Evolutionary conservation across 768 basidiomycete species (phyloP).

Genomic region (Lactarius vividus): DNA sequence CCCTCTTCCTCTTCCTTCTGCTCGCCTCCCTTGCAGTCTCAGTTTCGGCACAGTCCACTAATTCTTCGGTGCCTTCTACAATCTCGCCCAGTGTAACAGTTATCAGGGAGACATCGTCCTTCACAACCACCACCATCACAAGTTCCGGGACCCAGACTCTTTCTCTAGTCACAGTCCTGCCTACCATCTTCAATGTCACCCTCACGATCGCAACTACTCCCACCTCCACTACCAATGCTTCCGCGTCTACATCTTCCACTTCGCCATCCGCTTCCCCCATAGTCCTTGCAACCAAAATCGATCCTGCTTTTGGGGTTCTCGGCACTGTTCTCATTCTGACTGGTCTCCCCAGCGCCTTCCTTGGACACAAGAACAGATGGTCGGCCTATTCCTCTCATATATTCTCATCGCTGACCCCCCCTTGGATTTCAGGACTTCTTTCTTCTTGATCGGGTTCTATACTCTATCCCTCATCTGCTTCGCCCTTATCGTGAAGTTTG

Average conservation of each 20-base stretch:
- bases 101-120: slow-evolving; percentile 51
- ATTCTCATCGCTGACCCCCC: slow-evolving; percentile 26
- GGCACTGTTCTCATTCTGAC: slow-evolving; percentile 87
- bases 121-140: slow-evolving; percentile 43
- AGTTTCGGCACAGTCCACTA: slow-evolving; percentile 21
- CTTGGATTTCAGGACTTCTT: slow-evolving; percentile 65
- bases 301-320: slow-evolving; percentile 86
- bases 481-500: slow-evolving; percentile 85
- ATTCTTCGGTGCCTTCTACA: slow-evolving; percentile 9
- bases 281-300: slow-evolving; percentile 60
- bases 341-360: slow-evolving; percentile 84
- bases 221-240: slow-evolving; percentile 37
- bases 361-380: slow-evolving; percentile 97
- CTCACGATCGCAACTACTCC: slow-evolving; percentile 49
- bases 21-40: slow-evolving; percentile 31
- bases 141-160: slow-evolving; percentile 48
- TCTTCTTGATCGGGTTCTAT: slow-evolving; percentile 93
- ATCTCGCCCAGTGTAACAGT: slow-evolving; percentile 36
- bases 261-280: slow-evolving; percentile 39
- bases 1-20: slow-evolving; percentile 28
- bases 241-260: slow-evolving; percentile 31
- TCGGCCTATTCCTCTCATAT: slow-evolving; percentile 37
- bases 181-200: slow-evolving; percentile 63
- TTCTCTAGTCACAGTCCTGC: slow-evolving; percentile 52
- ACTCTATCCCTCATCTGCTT: slow-evolving; percentile 81